Evolutionary conservation across 306 rosid genomes (phyloP).

Genomic region (Myrica gale): DNA sequence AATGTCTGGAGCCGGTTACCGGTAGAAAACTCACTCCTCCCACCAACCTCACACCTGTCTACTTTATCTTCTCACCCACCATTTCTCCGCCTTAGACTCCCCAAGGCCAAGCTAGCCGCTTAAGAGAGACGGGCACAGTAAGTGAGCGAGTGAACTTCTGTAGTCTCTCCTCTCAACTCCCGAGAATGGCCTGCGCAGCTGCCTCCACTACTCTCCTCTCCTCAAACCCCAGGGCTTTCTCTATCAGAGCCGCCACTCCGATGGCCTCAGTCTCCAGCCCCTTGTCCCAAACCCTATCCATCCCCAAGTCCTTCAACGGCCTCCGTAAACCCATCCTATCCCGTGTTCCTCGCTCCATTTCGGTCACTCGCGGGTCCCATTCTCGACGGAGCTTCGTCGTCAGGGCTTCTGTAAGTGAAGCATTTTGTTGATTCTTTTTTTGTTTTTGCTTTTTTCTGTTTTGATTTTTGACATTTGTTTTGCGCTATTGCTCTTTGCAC

Average conservation of each 20-base stretch:
- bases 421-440: too few species aligned
- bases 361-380: constrained; percentile 40
- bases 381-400: constrained; percentile 55
- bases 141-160: constrained; percentile 25
- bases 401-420: constrained; percentile 56
- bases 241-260: constrained; percentile 41
- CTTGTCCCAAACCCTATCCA: constrained; percentile 40
- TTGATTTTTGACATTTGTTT: background rate
- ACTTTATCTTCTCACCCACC: background rate
- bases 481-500: background rate
- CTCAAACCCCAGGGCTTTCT: constrained; percentile 53
- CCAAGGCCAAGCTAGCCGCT: background rate
- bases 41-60: background rate
- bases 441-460: background rate
- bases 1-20: constrained; percentile 22
- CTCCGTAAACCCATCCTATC: constrained; percentile 62
- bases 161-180: constrained; percentile 42
- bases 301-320: constrained; percentile 63
- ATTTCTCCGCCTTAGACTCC: constrained; percentile 14
- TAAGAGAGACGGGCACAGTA: background rate
- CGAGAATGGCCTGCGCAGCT: constrained; percentile 56
- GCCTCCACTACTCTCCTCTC: constrained; percentile 59
- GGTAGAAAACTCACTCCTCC: background rate
- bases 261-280: constrained; percentile 36
- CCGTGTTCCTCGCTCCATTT: constrained; percentile 40